phyloP scores from a whole-genome alignment of 352 stramenopile genomes.

The Phytophthora ohioensis region DNA sequence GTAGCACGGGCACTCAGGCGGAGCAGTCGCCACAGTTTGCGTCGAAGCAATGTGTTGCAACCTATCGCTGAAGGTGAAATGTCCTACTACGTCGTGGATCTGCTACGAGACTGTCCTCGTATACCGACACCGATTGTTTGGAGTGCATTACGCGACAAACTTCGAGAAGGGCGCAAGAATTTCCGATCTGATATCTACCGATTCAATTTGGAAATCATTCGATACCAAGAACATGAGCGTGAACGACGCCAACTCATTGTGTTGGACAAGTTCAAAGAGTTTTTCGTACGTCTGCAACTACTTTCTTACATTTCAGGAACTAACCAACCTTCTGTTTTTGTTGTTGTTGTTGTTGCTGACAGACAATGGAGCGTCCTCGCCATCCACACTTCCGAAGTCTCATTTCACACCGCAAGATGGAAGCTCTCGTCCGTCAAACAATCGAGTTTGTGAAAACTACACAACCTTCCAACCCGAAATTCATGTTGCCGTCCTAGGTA shows the following conservation, averaged over 20 bases:
- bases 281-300: constrained; percentile 54
- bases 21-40: constrained; percentile 41
- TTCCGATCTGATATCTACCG: constrained; percentile 73
- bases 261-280: constrained; percentile 73
- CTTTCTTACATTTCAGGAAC: background rate
- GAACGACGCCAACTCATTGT: constrained; percentile 62
- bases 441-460: constrained; percentile 60
- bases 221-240: constrained; percentile 63
- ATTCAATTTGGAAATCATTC: constrained; percentile 64
- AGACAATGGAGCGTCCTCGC: constrained; percentile 50
- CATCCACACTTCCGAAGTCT: constrained; percentile 70
- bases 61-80: constrained; percentile 53
- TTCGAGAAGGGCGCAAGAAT: constrained; percentile 65
- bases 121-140: constrained; percentile 54
- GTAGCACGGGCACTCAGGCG: constrained; percentile 31
- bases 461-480: constrained; percentile 52
- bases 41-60: constrained; percentile 18
- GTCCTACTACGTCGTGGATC: constrained; percentile 71
- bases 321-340: background rate
- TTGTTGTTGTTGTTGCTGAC: background rate
- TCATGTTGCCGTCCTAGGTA: constrained; percentile 22
- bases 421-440: constrained; percentile 64
- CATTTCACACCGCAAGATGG: constrained; percentile 71
- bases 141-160: constrained; percentile 56
- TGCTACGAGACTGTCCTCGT: constrained; percentile 66